These are phyloP conservation scores for Colletotrichum higginsianum DNA, from an alignment of 2,329 filamentous ascomycete genomes.

Conservation along the genomic window DNA sequence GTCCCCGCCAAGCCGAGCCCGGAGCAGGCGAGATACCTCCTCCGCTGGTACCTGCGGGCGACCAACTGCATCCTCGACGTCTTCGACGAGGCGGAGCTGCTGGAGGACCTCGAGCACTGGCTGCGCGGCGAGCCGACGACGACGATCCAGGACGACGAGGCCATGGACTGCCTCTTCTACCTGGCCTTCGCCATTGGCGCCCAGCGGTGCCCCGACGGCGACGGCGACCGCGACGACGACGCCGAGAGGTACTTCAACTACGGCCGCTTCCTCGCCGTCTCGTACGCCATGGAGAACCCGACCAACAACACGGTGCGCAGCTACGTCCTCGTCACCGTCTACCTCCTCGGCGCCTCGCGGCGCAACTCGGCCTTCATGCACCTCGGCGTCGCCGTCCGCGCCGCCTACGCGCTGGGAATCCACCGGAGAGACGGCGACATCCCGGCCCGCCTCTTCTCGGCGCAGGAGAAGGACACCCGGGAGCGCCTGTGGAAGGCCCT, in stretches of 20 bases:
- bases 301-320: slow-evolving; percentile 52
- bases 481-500: slow-evolving; percentile 54
- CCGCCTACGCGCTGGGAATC: slow-evolving; percentile 54
- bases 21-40: slow-evolving; percentile 47
- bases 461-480: slow-evolving; percentile 45
- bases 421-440: slow-evolving; percentile 48
- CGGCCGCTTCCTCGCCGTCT: slow-evolving; percentile 52
- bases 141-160: slow-evolving; percentile 32
- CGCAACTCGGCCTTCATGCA: slow-evolving; percentile 57
- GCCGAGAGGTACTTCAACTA: slow-evolving; percentile 54
- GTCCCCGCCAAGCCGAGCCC: slow-evolving; percentile 44
- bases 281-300: slow-evolving; percentile 54
- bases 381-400: slow-evolving; percentile 55
- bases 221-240: slow-evolving; percentile 49
- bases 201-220: slow-evolving; percentile 50
- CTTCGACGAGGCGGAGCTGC: slow-evolving; percentile 51
- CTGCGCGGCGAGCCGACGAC: slow-evolving; percentile 37
- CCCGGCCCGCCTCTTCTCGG: slow-evolving; percentile 46
- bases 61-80: slow-evolving; percentile 50
- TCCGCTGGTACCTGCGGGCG: slow-evolving; percentile 51
- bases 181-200: slow-evolving; percentile 52
- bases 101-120: slow-evolving; percentile 48
- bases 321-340: slow-evolving; percentile 55
- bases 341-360: slow-evolving; percentile 53
- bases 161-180: slow-evolving; percentile 45